phyloP scores from a whole-genome alignment of 495 filamentous ascomycete genomes.

The Ramalina intermedia region DNA sequence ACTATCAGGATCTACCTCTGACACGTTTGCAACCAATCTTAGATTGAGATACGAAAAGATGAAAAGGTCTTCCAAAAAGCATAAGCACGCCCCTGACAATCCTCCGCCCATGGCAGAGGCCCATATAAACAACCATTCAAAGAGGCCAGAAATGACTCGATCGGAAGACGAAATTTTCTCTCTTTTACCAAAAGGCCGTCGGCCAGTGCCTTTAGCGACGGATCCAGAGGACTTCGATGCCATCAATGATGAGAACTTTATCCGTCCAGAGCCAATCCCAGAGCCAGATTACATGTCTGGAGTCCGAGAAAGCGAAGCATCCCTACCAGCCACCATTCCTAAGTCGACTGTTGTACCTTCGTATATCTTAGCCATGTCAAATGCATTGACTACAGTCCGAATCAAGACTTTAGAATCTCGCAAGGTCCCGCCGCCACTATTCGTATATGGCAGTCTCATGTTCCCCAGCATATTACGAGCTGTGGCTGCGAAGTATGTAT shows the following conservation, averaged over 20 bases:
- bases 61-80: not conserved
- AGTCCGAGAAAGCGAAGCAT: not conserved
- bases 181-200: not conserved
- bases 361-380: not conserved
- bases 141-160: not conserved
- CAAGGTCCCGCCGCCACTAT: not conserved
- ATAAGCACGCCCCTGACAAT: too few species aligned
- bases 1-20: not conserved
- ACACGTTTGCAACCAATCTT: not conserved
- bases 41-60: not conserved
- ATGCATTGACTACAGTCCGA: not conserved
- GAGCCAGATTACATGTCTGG: not conserved
- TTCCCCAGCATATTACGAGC: conserved; percentile 1
- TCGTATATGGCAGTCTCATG: conserved; percentile 7
- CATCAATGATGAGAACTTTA: not conserved
- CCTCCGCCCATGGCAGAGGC: too few species aligned
- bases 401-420: not conserved
- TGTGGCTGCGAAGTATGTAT: not conserved
- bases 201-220: not conserved
- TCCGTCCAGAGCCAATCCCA: not conserved
- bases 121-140: too few species aligned
- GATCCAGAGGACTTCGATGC: not conserved
- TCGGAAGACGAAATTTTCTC: not conserved
- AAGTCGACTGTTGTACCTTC: conserved; percentile 1
- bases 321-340: not conserved